phyloP scores from a whole-genome alignment of 2,329 filamentous ascomycete genomes.

The Fusarium proliferatum region DNA sequence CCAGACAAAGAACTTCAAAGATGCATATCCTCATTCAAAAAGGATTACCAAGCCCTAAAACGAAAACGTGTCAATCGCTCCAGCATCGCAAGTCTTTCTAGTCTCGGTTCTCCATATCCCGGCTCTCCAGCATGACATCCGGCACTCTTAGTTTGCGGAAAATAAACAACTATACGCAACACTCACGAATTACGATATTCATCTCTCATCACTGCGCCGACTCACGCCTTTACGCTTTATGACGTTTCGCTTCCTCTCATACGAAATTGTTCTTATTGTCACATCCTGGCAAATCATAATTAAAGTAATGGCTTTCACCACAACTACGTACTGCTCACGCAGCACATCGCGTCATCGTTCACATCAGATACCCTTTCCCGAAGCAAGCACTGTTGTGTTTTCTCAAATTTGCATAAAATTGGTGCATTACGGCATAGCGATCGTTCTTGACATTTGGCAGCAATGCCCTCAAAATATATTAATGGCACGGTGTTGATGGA shows the following conservation, averaged over 20 bases:
- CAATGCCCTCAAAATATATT: slow-evolving; percentile 14
- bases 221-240: slow-evolving; percentile 33
- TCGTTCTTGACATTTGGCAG: slow-evolving; percentile 27
- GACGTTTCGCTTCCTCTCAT: slow-evolving; percentile 24
- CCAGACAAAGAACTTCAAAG: slow-evolving; percentile 67
- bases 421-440: slow-evolving; percentile 34
- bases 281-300: slow-evolving; percentile 3
- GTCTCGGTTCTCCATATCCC: slow-evolving; percentile 43
- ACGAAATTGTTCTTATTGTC: slow-evolving; percentile 7
- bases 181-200: slow-evolving; percentile 38
- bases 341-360: slow-evolving; percentile 11
- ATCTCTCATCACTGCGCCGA: slow-evolving; percentile 21
- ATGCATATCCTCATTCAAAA: slow-evolving; percentile 71
- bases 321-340: slow-evolving; percentile 10
- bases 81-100: slow-evolving; percentile 45
- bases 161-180: slow-evolving; percentile 25
- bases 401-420: slow-evolving; percentile 31
- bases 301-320: slow-evolving; percentile 1
- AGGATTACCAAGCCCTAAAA: slow-evolving; percentile 65
- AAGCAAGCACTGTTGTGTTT: slow-evolving; percentile 36
- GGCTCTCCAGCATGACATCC: slow-evolving; percentile 40
- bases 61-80: slow-evolving; percentile 54
- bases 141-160: background rate
- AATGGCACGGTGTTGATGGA: slow-evolving; percentile 7
- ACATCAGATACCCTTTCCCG: slow-evolving; percentile 36